phyloP scores from a whole-genome alignment of 257 asterid genomes.

The Solanum infundibuliforme region DNA sequence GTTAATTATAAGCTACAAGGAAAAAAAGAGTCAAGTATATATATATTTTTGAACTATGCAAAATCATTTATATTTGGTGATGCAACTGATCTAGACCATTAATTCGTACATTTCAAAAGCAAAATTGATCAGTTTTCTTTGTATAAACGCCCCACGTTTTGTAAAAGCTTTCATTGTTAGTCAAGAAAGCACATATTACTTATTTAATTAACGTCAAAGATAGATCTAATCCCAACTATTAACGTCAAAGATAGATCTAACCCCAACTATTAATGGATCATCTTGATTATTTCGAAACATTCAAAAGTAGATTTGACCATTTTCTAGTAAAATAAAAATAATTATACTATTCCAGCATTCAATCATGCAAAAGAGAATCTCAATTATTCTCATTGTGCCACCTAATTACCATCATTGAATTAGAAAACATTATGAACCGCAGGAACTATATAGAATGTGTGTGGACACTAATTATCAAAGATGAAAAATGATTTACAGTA shows the following conservation, averaged over 20 bases:
- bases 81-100: too few species aligned
- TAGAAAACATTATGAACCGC: not conserved
- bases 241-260: too few species aligned
- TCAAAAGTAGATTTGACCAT: not conserved
- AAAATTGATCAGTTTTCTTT: not conserved
- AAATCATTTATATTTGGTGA: too few species aligned
- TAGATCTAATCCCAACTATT: too few species aligned
- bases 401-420: not conserved
- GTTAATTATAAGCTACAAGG: not conserved
- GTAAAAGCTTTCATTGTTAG: too few species aligned
- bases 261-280: too few species aligned
- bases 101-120: not conserved
- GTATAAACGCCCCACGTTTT: not conserved
- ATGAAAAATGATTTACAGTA: not conserved
- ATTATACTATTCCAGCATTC: not conserved
- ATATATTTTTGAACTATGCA: too few species aligned
- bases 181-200: not conserved
- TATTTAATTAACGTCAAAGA: too few species aligned
- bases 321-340: not conserved
- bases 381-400: not conserved
- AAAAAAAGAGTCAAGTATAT: not conserved
- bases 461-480: not conserved
- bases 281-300: too few species aligned
- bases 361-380: not conserved
- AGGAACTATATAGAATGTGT: not conserved